phyloP scores from a whole-genome alignment of 2,329 filamentous ascomycete genomes.

The Lasiodiplodia hormozganensis region DNA sequence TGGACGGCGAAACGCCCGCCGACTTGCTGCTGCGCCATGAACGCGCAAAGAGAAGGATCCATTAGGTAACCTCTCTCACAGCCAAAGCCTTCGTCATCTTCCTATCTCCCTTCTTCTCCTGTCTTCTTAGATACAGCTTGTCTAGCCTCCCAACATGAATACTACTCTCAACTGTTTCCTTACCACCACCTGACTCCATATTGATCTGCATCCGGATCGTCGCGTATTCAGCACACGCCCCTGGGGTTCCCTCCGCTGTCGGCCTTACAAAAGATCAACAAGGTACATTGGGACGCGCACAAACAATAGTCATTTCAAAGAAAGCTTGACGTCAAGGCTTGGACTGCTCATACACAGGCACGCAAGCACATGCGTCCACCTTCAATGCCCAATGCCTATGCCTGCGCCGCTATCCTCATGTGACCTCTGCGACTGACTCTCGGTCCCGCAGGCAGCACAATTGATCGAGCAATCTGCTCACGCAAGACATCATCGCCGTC shows the following conservation, averaged over 20 bases:
- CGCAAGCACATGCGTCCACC: too few species aligned
- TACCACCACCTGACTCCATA: not conserved
- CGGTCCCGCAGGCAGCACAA: not conserved
- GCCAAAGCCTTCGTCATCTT: not conserved
- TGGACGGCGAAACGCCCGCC: too few species aligned
- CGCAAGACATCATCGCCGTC: not conserved
- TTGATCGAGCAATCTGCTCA: not conserved
- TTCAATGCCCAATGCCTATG: not conserved
- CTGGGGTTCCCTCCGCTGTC: not conserved
- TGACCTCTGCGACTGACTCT: not conserved
- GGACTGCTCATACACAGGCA: not conserved
- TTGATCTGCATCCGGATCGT: slow-evolving; percentile 15
- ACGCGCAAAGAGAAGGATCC: not conserved
- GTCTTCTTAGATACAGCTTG: not conserved
- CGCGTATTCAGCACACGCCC: not conserved
- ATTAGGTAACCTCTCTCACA: not conserved
- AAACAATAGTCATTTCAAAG: too few species aligned
- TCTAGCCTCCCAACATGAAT: not conserved
- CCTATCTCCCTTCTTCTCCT: not conserved
- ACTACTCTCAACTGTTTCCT: not conserved
- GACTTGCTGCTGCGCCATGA: not conserved
- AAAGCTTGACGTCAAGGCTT: slow-evolving; percentile 2
- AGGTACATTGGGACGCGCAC: not conserved
- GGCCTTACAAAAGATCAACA: not conserved
- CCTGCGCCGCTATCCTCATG: not conserved